These are phyloP conservation scores for Neofusicoccum umdonicola DNA, from an alignment of 2,329 filamentous ascomycete genomes.

Conservation along the genomic window DNA sequence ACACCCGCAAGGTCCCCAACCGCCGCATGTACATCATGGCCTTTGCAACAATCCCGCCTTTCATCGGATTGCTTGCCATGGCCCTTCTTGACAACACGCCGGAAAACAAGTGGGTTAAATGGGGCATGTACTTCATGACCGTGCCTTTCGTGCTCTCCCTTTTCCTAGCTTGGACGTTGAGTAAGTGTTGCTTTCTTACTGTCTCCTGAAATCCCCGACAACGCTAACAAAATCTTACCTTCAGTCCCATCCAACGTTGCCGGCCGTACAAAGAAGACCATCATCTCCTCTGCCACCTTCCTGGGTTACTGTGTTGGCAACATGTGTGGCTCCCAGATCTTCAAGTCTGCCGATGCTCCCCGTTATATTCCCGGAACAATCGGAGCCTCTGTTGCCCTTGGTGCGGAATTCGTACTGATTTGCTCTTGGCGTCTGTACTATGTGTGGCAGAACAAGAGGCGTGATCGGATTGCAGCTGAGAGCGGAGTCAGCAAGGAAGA, in stretches of 20 bases:
- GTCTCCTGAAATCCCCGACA: not conserved
- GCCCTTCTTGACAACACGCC: conserved; percentile 33
- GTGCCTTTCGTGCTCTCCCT: conserved; percentile 32
- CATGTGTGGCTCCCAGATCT: conserved; percentile 49
- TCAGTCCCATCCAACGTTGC: conserved; percentile 45
- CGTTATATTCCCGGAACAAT: conserved; percentile 45
- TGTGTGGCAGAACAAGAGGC: conserved; percentile 39
- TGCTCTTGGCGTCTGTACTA: conserved; percentile 42
- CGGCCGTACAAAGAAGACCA: conserved; percentile 48
- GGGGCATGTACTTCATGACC: conserved; percentile 36
- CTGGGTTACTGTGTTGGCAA: conserved; percentile 50
- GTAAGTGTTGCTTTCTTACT: not conserved
- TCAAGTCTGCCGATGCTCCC: conserved; percentile 44
- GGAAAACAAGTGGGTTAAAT: conserved; percentile 36
- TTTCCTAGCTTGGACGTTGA: conserved; percentile 35
- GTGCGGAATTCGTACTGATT: conserved; percentile 27
- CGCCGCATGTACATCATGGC: conserved; percentile 36
- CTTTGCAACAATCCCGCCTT: conserved; percentile 29
- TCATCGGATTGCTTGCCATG: conserved; percentile 35
- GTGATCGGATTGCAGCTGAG: conserved; percentile 23
- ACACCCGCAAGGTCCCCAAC: conserved; percentile 18
- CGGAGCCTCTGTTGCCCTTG: conserved; percentile 39
- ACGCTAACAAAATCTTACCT: not conserved
- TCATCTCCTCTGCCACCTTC: conserved; percentile 47
- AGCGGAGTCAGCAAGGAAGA: conserved; percentile 44